Evolutionary conservation across 192 early-diverging fungal species (phyloP).

Genomic region (Linnemannia schmuckeri): DNA sequence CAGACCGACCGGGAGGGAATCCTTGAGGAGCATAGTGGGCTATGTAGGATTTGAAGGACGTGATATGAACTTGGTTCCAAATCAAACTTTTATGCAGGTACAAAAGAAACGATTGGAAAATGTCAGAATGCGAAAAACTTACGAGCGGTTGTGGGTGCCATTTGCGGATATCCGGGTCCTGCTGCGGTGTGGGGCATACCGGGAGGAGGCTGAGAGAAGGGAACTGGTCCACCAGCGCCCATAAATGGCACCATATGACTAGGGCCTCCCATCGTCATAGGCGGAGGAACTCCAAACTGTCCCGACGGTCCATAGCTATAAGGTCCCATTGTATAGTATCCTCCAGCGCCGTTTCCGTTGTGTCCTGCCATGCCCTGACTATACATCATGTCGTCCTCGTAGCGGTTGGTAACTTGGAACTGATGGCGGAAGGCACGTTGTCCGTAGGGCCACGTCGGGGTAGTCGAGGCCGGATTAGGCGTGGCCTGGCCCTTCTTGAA

Average conservation of each 20-base stretch:
- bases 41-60: conserved; percentile 16
- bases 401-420: conserved; percentile 60
- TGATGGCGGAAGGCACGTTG: conserved; percentile 64
- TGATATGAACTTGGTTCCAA: not conserved
- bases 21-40: conserved; percentile 65
- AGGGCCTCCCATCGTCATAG: conserved; percentile 62
- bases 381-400: conserved; percentile 65
- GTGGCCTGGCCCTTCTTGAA: conserved; percentile 60
- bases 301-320: conserved; percentile 43
- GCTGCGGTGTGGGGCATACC: conserved; percentile 57
- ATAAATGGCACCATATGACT: conserved; percentile 52
- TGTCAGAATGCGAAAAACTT: conserved; percentile 24
- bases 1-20: conserved; percentile 61
- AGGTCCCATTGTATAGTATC: conserved; percentile 57
- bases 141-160: conserved; percentile 62
- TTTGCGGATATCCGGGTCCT: conserved; percentile 66
- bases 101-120: not conserved
- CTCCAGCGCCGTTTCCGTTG: conserved; percentile 50
- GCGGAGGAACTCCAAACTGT: conserved; percentile 61
- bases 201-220: conserved; percentile 43
- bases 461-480: conserved; percentile 45
- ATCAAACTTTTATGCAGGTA: no score
- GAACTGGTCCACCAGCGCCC: conserved; percentile 22
- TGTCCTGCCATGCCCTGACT: conserved; percentile 56
- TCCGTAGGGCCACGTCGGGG: conserved; percentile 72